These are phyloP conservation scores for Cytospora schulzeri DNA, from an alignment of 2,329 filamentous ascomycete species.

Conservation along the genomic window DNA sequence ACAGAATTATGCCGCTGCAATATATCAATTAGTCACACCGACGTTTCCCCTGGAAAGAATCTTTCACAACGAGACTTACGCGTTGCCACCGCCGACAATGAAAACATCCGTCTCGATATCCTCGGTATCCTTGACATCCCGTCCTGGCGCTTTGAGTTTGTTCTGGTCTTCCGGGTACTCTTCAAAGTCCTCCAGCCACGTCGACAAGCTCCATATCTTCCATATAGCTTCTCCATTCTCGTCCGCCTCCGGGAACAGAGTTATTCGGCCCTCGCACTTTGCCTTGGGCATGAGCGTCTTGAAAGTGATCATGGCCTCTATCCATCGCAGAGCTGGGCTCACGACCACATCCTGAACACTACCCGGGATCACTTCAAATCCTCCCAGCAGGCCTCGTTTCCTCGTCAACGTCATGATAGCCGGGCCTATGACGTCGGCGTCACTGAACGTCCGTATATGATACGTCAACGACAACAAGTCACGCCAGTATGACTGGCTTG, in stretches of 20 bases:
- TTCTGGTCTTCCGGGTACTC: conserved; percentile 35
- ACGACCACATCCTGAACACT: conserved; percentile 27
- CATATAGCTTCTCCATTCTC: conserved; percentile 28
- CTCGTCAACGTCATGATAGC: conserved; percentile 30
- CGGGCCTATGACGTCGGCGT: conserved; percentile 31
- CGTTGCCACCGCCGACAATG: conserved; percentile 39
- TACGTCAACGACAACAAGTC: conserved; percentile 41
- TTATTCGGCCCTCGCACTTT: conserved; percentile 36
- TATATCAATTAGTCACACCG: neutral
- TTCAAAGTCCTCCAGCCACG: conserved; percentile 34
- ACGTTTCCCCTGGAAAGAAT: rapidly evolving
- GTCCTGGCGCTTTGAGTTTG: conserved; percentile 30
- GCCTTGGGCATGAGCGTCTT: conserved; percentile 36
- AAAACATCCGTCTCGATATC: conserved; percentile 38
- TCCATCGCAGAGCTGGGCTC: conserved; percentile 34
- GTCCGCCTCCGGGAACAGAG: conserved; percentile 34
- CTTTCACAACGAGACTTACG: conserved; percentile 30
- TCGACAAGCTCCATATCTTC: conserved; percentile 41
- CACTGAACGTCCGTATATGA: conserved; percentile 40
- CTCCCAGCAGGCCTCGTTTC: conserved; percentile 28
- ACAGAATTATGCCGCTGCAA: conserved; percentile 35
- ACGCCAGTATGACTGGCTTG: conserved; percentile 40
- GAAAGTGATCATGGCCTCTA: conserved; percentile 38
- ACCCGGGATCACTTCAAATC: conserved; percentile 27
- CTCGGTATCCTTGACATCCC: conserved; percentile 23